Evolutionary conservation across 2,329 filamentous ascomycete species (phyloP).

Genomic region (Leptodontidium sp.): DNA sequence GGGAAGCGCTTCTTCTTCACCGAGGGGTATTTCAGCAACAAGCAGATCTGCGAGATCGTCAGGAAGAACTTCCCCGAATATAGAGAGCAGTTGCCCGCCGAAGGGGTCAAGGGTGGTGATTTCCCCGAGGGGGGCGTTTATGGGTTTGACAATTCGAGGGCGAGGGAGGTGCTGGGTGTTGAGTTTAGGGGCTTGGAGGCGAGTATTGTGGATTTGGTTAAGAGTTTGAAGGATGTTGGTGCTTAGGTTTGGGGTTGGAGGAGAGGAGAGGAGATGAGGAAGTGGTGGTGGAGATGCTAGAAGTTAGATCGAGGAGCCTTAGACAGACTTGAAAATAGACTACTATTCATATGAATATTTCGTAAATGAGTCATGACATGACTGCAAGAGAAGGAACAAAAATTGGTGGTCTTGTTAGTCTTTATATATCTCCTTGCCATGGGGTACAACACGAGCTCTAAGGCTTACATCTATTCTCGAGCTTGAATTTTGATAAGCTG

Average conservation of each 20-base stretch:
- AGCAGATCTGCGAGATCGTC: conserved; percentile 63
- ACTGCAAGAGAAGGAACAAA: no score
- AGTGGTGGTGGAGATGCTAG: neutral
- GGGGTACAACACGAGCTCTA: no score
- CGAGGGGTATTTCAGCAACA: conserved; percentile 67
- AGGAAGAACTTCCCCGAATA: conserved; percentile 62
- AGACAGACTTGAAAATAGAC: no score
- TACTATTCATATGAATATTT: no score
- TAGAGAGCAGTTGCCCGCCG: conserved; percentile 55
- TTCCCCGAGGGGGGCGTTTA: conserved; percentile 55
- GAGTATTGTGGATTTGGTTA: conserved; percentile 67
- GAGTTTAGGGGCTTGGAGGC: conserved; percentile 66
- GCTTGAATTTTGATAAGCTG: no score
- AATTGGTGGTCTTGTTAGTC: no score
- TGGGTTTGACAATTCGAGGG: conserved; percentile 63
- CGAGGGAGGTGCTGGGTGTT: conserved; percentile 64
- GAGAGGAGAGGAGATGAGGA: neutral
- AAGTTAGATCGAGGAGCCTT: no score
- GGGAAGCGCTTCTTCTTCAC: conserved; percentile 71
- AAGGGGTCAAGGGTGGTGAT: conserved; percentile 49
- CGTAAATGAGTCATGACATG: no score
- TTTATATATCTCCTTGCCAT: no score
- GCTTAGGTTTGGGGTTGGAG: conserved; percentile 19
- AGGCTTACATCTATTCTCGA: no score
- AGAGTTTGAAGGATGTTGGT: conserved; percentile 46